Conservation (phyloP, 176 grass and related monocot species). For the Eleusine indica region DNA sequence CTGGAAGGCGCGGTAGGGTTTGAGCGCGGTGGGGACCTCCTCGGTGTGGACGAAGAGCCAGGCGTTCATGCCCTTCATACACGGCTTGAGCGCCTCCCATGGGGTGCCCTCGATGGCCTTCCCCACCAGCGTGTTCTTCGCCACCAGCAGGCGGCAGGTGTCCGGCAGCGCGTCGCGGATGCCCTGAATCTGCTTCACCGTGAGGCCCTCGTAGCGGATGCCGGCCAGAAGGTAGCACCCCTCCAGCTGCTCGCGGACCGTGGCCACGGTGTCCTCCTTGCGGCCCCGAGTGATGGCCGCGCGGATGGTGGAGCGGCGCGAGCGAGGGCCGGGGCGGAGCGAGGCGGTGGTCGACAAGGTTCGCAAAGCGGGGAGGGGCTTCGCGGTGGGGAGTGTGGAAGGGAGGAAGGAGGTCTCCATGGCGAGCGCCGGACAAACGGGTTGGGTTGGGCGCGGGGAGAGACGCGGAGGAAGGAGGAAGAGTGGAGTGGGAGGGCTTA, state of each 20-base stretch:
- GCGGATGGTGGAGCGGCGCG: constrained; percentile 56
- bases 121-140: constrained; percentile 86
- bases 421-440: constrained; percentile 24
- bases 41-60: constrained; percentile 97
- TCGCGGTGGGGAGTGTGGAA: constrained; percentile 46
- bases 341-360: constrained; percentile 24
- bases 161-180: constrained; percentile 75
- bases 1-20: constrained; percentile 82
- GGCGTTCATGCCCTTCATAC: constrained; percentile 96
- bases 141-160: constrained; percentile 67
- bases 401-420: constrained; percentile 75
- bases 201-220: constrained; percentile 86
- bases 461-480: constrained; percentile 31
- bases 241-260: constrained; percentile 78
- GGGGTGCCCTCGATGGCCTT: constrained; percentile 92
- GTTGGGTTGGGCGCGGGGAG: constrained; percentile 4
- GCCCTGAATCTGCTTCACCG: constrained; percentile 85
- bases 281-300: constrained; percentile 70
- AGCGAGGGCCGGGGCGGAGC: constrained; percentile 20
- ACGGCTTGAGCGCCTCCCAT: constrained; percentile 80
- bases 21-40: constrained; percentile 78
- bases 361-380: constrained; percentile 29
- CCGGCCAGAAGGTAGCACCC: constrained; percentile 87
- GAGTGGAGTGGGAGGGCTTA: constrained; percentile 40
- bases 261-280: constrained; percentile 67